A percentile compares a stretch with the other conserved stretches of the same genome.
Conservation (phyloP, 1,139 yeast genomes). For the Eremothecium gossypii region DNA sequence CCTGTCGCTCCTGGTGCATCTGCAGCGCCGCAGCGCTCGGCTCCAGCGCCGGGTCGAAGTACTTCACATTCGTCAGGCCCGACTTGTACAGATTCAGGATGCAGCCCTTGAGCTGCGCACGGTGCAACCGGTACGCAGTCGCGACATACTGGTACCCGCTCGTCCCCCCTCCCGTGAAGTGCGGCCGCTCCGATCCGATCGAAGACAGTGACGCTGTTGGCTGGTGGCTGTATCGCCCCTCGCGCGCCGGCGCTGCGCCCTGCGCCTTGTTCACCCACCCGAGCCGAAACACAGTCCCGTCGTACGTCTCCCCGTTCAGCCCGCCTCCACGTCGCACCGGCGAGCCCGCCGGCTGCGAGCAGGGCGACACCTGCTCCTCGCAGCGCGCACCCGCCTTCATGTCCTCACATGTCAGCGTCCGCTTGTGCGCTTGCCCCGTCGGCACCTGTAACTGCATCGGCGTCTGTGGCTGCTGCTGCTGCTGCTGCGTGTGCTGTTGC, state of each 20-base stretch:
- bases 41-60: constrained; percentile 33
- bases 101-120: constrained; percentile 62
- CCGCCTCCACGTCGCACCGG: constrained; percentile 1
- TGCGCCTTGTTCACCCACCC: constrained; percentile 42
- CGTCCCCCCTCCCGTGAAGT: neutral
- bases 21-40: constrained; percentile 8
- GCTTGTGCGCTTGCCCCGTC: neutral
- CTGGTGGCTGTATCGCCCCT: constrained; percentile 17
- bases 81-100: constrained; percentile 48
- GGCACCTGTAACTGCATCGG: neutral
- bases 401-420: no score
- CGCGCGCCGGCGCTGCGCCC: constrained; percentile 16
- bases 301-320: constrained; percentile 30
- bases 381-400: no score
- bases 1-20: constrained; percentile 5
- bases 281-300: constrained; percentile 33
- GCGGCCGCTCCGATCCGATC: constrained; percentile 1
- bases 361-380: no score
- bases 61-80: constrained; percentile 40
- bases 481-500: constrained; percentile 3
- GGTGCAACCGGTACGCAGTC: constrained; percentile 36
- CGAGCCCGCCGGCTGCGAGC: neutral
- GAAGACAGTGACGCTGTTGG: constrained; percentile 30
- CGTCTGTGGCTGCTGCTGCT: constrained; percentile 2
- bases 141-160: constrained; percentile 7